Evolutionary conservation across 1,139 yeast species (phyloP).

Genomic region (Yamadazyma friedrichii): DNA sequence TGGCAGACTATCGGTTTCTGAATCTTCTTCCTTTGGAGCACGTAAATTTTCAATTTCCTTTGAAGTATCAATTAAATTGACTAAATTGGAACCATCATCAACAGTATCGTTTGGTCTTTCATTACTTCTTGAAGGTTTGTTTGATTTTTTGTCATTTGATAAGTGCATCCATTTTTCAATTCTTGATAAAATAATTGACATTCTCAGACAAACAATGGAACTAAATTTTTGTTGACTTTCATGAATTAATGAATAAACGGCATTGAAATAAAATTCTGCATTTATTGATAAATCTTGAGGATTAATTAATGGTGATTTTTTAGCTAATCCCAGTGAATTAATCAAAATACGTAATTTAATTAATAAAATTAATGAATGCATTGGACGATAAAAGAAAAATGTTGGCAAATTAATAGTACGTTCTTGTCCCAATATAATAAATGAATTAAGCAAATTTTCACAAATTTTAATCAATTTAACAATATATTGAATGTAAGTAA

Average conservation of each 20-base stretch:
- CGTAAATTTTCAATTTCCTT: constrained; percentile 46
- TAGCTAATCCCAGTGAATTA: constrained; percentile 30
- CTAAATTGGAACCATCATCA: constrained; percentile 24
- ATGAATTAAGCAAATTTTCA: constrained; percentile 45
- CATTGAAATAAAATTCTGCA: constrained; percentile 34
- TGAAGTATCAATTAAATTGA: constrained; percentile 43
- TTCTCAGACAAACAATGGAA: constrained; percentile 40
- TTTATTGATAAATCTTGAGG: constrained; percentile 25
- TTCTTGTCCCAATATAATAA: constrained; percentile 35
- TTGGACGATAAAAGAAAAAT: constrained; percentile 53
- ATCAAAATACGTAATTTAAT: constrained; percentile 45
- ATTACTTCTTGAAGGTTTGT: constrained; percentile 4
- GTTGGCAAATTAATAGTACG: constrained; percentile 48
- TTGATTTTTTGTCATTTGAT: constrained; percentile 21
- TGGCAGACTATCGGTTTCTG: background rate
- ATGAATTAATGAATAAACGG: constrained; percentile 24
- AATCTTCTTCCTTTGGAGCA: constrained; percentile 26
- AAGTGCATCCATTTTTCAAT: constrained; percentile 50
- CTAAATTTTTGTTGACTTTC: constrained; percentile 23
- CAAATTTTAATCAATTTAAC: constrained; percentile 41
- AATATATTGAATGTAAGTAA: constrained; percentile 32
- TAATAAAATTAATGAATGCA: constrained; percentile 52
- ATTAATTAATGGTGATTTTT: constrained; percentile 10
- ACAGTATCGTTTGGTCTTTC: background rate
- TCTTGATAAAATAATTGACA: constrained; percentile 42